These are phyloP conservation scores for Tolypocladium nubicola DNA, from an alignment of 2,329 filamentous ascomycete genomes.

Conservation along the genomic window DNA sequence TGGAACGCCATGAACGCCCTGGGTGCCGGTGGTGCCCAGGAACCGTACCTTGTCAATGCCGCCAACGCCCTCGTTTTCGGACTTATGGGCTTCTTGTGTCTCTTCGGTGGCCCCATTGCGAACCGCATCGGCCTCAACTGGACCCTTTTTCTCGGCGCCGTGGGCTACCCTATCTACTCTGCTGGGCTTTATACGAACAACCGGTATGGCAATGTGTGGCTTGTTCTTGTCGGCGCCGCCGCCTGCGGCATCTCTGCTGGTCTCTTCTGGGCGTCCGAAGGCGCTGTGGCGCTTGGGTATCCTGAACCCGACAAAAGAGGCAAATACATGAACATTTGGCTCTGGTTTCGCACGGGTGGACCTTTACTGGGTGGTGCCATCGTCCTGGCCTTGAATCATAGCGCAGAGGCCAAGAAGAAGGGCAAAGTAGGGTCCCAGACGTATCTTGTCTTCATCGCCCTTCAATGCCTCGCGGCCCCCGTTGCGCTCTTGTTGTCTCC, in stretches of 20 bases:
- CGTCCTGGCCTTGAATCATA: slow-evolving; percentile 29
- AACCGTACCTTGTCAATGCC: slow-evolving; percentile 21
- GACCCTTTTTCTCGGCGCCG: slow-evolving; percentile 31
- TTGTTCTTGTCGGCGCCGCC: slow-evolving; percentile 36
- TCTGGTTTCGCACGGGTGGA: slow-evolving; percentile 38
- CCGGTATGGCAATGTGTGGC: slow-evolving; percentile 39
- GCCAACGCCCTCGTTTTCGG: slow-evolving; percentile 39
- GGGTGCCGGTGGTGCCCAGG: background rate
- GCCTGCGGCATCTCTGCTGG: slow-evolving; percentile 37
- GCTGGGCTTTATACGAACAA: slow-evolving; percentile 41
- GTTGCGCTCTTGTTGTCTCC: slow-evolving; percentile 15
- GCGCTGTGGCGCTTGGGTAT: slow-evolving; percentile 37
- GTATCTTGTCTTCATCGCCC: slow-evolving; percentile 16
- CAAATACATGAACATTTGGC: slow-evolving; percentile 22
- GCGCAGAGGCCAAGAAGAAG: slow-evolving; percentile 8
- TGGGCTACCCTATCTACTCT: slow-evolving; percentile 36
- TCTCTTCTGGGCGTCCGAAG: slow-evolving; percentile 40
- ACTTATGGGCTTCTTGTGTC: slow-evolving; percentile 32
- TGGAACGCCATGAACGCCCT: slow-evolving; percentile 26
- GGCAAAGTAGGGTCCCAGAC: slow-evolving; percentile 15
- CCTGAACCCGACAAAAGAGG: slow-evolving; percentile 35
- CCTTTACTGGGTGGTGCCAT: slow-evolving; percentile 36
- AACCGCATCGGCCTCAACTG: slow-evolving; percentile 36
- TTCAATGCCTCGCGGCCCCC: slow-evolving; percentile 15
- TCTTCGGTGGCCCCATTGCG: slow-evolving; percentile 35